Conservation (phyloP, 495 filamentous ascomycete genomes). For the Melanomma pulvis-pyrius region DNA sequence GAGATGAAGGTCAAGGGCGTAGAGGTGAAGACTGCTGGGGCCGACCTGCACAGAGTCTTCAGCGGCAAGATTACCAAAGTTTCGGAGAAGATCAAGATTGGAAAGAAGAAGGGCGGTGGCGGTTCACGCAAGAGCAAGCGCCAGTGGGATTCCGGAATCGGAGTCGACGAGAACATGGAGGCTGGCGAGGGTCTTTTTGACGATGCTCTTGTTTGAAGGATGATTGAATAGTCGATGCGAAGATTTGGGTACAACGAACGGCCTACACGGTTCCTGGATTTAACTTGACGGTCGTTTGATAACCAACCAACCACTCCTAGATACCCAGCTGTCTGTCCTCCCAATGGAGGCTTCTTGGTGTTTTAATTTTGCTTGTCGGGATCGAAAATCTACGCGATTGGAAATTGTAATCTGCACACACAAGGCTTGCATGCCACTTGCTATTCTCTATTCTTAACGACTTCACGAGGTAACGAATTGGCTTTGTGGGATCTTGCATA, state of each 20-base stretch:
- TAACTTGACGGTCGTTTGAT: too few species aligned
- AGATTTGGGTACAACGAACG: neutral
- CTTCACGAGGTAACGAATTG: neutral
- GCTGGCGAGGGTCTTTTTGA: neutral
- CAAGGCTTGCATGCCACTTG: neutral
- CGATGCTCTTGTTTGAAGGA: neutral
- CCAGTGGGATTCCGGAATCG: constrained; percentile 27
- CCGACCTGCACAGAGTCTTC: constrained; percentile 16
- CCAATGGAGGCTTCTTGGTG: too few species aligned
- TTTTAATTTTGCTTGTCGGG: too few species aligned
- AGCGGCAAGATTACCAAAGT: constrained; percentile 32
- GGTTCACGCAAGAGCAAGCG: constrained; percentile 1
- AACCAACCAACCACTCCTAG: too few species aligned
- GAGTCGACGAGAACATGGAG: constrained; percentile 20
- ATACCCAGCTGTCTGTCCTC: too few species aligned
- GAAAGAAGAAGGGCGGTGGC: constrained; percentile 27
- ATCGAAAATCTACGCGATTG: neutral
- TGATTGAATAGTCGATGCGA: neutral
- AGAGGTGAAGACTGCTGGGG: constrained; percentile 15
- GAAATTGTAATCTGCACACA: neutral
- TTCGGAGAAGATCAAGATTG: constrained; percentile 22
- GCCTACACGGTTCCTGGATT: neutral
- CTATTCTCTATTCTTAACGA: neutral
- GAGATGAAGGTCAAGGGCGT: constrained; percentile 35
- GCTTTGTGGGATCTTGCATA: neutral